A percentile compares a stretch with the other conserved stretches of the same genome.
These are phyloP conservation scores for Alternaria sp. DNA, from an alignment of 2,329 filamentous ascomycete species.

Conservation along the genomic window DNA sequence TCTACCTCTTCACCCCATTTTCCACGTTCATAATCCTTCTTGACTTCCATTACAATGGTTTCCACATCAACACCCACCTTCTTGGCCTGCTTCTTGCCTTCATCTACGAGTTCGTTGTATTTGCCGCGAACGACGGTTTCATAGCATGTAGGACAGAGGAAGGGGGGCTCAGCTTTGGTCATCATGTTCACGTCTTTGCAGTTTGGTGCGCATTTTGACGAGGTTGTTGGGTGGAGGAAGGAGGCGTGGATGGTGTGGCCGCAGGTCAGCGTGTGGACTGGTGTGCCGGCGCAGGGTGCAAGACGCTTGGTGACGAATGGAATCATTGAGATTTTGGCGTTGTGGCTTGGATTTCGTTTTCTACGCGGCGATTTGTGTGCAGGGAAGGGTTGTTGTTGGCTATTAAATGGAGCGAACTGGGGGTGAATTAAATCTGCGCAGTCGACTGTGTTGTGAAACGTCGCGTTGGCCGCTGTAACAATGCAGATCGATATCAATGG, in stretches of 20 bases:
- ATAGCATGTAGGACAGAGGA: slow-evolving; percentile 10
- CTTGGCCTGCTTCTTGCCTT: neutral
- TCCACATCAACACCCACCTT: neutral
- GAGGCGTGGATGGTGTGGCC: slow-evolving; percentile 3
- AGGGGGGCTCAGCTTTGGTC: neutral
- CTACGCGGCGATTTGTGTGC: neutral
- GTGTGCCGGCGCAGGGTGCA: neutral
- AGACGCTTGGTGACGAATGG: slow-evolving; percentile 4
- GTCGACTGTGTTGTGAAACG: neutral
- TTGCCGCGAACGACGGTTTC: neutral
- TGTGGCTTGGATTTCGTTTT: neutral
- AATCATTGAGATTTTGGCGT: neutral
- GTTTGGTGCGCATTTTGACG: slow-evolving; percentile 14
- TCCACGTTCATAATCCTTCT: neutral
- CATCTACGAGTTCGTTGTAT: neutral
- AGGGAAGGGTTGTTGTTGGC: neutral
- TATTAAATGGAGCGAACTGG: neutral
- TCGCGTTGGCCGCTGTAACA: neutral
- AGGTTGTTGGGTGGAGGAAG: neutral
- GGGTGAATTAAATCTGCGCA: neutral
- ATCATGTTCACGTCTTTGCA: neutral
- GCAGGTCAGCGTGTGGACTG: slow-evolving; percentile 8
- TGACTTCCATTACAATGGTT: neutral
- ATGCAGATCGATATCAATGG: neutral
- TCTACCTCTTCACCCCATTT: neutral